Evolutionary conservation across 768 basidiomycete species (phyloP), one percentile per base, ranked within the genome.

Genomic region (Kwoniella bestiolae): DNA sequence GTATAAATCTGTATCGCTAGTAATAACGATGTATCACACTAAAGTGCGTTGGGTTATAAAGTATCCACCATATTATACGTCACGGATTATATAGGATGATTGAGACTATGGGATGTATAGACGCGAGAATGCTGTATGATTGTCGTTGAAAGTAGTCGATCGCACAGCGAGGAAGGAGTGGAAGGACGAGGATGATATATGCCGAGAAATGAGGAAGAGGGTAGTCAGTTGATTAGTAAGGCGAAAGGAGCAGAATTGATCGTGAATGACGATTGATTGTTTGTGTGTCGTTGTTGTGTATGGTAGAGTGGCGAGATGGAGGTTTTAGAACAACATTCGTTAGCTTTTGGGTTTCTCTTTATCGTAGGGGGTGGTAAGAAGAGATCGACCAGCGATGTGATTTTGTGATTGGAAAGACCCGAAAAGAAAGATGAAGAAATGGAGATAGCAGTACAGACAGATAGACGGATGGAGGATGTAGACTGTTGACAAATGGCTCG

Each of bases 51-150:
- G 23, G 25, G 34, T 49, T 60, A 60, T 35, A 49, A 50, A 41
- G 46, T 47, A 60, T 50, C 58, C 29, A 50, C 45, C 58, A 60
- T 60, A 26, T 29, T 60, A 60, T 23, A 50, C 32, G 29, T 55
- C 29, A 16, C 16, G 11, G 52, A 35, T 11, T 29, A n/a, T 51
- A n/a, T 47, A n/a, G 25, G 18, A 9, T n/a, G 25, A n/a, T 47
- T 21, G n/a, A 21, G 52, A 14, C n/a, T 55, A 18, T 18, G 21
- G 4, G 11, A 32, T 14, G 28, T 51, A 28, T 26, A 29, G 26
- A 26, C 4, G 21, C 26, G 21, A 26, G 25, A 14, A 25, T 26
- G 50, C 14, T 12, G 25, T 18, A 41, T 41, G 12, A 11, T 18
- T 41, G 38, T 41, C 8, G 18, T 14, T 14, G 12, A 11, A 41